Evolutionary conservation across 495 filamentous ascomycete species (phyloP), one percentile per base, ranked within the genome.

Genomic region (Cladorrhinum samala): DNA sequence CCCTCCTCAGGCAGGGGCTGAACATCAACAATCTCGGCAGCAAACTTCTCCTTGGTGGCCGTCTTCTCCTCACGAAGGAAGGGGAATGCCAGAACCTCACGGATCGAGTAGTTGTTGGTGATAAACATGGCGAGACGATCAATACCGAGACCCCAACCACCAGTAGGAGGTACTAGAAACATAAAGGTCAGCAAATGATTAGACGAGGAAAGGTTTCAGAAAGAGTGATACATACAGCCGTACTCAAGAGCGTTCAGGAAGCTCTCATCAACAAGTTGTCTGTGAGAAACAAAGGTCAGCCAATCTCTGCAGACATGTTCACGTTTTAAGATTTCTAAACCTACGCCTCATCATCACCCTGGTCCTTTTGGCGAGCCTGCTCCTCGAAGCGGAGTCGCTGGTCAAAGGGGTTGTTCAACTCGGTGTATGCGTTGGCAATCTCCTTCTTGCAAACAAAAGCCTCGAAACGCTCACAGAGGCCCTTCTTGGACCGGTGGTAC

Each of bases 381-480:
- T 98, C 92, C 68, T 96, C 89, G 73, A 98, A 97, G 33, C 91
- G 84, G 52, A 93, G 75, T 46, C 93, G 80, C 71, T 97, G 93
- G 68, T 95, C 89, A 66, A 95, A 92, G 49, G 92, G 89, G 65
- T 96, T 86, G 79, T 98, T 97, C 77, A 97, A 83, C 79, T 97
- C 93, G 13, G 93, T 99, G 75, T 97, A 97, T 2, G 91, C 90
- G 63, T 97, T 96, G 55, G 83, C 84, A 58, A 96, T 94, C 68
- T 96, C 90, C 80, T 96, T 96, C 78, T 89, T 95, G 80, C 87
- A 91, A 25, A 95, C 94, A 63, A 98, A 98, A 17, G 88, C 91
- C 73, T 98, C 93, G 72, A 96, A 96, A 49, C 94, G 85, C 74
- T 98, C 93, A 68, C 90, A 95, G 13, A 98, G 82, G 60, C 94